Evolutionary conservation across 768 basidiomycete genomes (phyloP).

Genomic region (Mycena pura): DNA sequence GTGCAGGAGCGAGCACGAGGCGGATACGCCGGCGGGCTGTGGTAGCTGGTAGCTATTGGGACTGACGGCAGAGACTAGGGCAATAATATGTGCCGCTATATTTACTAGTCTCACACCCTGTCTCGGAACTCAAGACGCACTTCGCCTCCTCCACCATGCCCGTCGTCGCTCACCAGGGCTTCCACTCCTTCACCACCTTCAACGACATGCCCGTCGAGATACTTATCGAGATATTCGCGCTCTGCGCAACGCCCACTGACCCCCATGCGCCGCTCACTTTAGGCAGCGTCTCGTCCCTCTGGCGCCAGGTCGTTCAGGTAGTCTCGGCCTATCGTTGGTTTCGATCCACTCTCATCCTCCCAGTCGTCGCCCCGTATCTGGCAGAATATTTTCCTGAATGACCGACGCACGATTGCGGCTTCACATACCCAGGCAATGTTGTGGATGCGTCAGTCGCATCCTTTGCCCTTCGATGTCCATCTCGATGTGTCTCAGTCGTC

Average conservation of each 20-base stretch:
- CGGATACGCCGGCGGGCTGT: too few species aligned
- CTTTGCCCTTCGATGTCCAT: slow-evolving; percentile 62
- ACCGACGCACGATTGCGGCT: slow-evolving; percentile 41
- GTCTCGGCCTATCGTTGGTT: background rate
- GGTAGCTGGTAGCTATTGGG: too few species aligned
- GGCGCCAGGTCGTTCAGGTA: slow-evolving; percentile 56
- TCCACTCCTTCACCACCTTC: slow-evolving; percentile 19
- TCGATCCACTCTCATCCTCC: background rate
- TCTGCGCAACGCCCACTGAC: slow-evolving; percentile 45
- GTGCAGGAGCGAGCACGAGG: too few species aligned
- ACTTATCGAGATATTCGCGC: slow-evolving; percentile 65
- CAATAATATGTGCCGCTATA: too few species aligned
- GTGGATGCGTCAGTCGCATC: slow-evolving; percentile 61
- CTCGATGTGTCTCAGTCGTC: slow-evolving; percentile 50
- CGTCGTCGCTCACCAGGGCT: background rate
- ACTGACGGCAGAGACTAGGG: too few species aligned
- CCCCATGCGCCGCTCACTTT: slow-evolving; percentile 57
- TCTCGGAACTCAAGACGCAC: too few species aligned
- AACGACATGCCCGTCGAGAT: slow-evolving; percentile 62
- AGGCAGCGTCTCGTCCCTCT: slow-evolving; percentile 61
- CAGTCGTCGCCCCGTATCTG: slow-evolving; percentile 63
- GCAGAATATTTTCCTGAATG: slow-evolving; percentile 62
- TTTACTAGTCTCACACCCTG: too few species aligned
- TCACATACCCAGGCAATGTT: slow-evolving; percentile 56
- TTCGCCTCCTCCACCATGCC: background rate